phyloP scores from a whole-genome alignment of 2,329 filamentous ascomycete species.

The Fusarium algeriense region DNA sequence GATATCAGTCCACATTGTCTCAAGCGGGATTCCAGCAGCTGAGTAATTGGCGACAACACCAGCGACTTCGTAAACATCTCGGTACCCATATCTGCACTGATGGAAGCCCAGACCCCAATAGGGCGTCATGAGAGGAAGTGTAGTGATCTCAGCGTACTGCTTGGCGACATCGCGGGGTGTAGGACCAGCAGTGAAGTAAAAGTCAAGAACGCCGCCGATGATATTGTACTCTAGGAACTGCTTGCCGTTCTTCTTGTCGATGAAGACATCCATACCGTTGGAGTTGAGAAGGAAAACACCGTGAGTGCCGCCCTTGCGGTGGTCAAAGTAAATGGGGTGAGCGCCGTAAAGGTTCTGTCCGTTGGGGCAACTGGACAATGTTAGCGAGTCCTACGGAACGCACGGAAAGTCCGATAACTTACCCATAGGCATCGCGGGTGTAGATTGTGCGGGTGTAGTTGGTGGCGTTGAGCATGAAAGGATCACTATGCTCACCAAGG shows the following conservation, averaged over 20 bases:
- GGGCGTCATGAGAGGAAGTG: conserved; percentile 70
- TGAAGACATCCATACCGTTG: conserved; percentile 82
- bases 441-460: conserved; percentile 74
- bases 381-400: rapidly evolving
- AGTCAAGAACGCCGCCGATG: conserved; percentile 80
- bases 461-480: conserved; percentile 74
- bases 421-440: conserved; percentile 66
- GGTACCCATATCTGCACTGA: conserved; percentile 74
- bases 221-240: conserved; percentile 85
- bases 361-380: conserved; percentile 58
- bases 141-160: conserved; percentile 70
- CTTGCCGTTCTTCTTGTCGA: conserved; percentile 69
- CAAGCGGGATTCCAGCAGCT: conserved; percentile 72
- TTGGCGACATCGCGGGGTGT: conserved; percentile 67
- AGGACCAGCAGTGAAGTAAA: conserved; percentile 74
- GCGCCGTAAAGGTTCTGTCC: conserved; percentile 78
- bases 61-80: conserved; percentile 73
- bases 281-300: conserved; percentile 79
- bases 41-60: conserved; percentile 78
- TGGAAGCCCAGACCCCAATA: conserved; percentile 74
- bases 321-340: conserved; percentile 82
- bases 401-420: rapidly evolving
- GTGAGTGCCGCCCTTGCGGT: conserved; percentile 69
- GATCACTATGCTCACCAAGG: conserved; percentile 81
- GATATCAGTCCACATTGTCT: conserved; percentile 62